These are phyloP conservation scores for Nannochloropsis oceanica DNA, from an alignment of 108 stramenopile species.

Conservation along the genomic window DNA sequence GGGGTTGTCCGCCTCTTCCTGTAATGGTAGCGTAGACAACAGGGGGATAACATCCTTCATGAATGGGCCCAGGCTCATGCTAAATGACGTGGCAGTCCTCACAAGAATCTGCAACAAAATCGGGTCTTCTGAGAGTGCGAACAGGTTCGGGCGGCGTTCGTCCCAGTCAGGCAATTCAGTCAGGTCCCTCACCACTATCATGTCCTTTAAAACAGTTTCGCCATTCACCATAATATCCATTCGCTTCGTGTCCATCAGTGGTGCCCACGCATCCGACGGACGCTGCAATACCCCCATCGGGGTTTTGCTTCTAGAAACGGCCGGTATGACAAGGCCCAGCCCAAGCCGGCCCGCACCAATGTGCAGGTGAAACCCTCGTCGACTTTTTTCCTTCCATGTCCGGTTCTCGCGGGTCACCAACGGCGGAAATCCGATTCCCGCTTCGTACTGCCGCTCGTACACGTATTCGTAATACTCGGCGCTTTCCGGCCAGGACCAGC, in stretches of 20 bases:
- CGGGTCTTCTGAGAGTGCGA: not conserved
- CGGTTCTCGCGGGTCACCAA: not conserved
- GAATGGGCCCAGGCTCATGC: not conserved
- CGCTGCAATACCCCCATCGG: constrained; percentile 12
- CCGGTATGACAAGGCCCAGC: constrained; percentile 20
- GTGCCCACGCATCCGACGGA: constrained; percentile 4
- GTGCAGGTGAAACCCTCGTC: constrained; percentile 13
- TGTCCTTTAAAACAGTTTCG: not conserved
- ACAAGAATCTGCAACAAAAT: not conserved
- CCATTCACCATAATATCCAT: not conserved
- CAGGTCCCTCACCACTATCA: not conserved
- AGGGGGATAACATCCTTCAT: not conserved
- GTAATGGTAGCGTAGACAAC: not conserved
- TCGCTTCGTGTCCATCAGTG: not conserved
- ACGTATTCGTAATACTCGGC: not conserved
- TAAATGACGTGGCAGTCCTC: not conserved
- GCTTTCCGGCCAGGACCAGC: not conserved
- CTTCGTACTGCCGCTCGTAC: not conserved
- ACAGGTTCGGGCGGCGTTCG: not conserved
- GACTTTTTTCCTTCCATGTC: not conserved
- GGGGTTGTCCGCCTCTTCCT: not conserved
- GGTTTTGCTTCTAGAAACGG: not conserved
- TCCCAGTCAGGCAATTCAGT: not conserved
- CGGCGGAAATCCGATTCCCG: not conserved
- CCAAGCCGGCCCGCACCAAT: constrained; percentile 24